phyloP scores from a whole-genome alignment of 768 basidiomycete species.

The Russula virescens region DNA sequence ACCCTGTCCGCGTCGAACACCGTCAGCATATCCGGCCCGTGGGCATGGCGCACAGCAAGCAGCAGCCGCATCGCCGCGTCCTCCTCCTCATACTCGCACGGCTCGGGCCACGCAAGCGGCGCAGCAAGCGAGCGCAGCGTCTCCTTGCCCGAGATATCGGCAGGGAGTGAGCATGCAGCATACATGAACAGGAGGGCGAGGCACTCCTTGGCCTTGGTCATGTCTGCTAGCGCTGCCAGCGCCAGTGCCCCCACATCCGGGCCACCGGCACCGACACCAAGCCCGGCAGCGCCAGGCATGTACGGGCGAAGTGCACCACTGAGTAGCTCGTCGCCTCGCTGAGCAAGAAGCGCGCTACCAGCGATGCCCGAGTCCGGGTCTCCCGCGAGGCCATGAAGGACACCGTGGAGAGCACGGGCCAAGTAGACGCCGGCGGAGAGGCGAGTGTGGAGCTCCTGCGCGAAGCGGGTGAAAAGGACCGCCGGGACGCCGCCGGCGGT shows the following conservation, averaged over 20 bases:
- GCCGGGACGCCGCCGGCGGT: rapidly evolving
- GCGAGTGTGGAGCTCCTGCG: background rate
- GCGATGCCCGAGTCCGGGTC: background rate
- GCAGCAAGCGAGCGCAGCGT: conserved; percentile 3
- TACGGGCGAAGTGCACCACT: background rate
- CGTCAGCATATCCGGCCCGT: background rate
- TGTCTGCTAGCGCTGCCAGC: background rate
- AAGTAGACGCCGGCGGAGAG: background rate
- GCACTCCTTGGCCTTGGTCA: conserved; percentile 6
- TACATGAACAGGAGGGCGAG: conserved; percentile 16
- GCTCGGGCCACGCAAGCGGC: background rate
- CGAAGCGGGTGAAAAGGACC: background rate
- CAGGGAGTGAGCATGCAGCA: conserved; percentile 10
- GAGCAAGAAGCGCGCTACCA: background rate
- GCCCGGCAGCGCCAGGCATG: background rate
- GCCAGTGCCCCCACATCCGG: background rate
- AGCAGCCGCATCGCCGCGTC: background rate
- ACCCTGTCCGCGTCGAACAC: background rate
- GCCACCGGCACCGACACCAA: background rate
- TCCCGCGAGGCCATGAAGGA: background rate
- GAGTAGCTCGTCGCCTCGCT: background rate
- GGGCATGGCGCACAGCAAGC: background rate
- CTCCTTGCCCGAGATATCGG: background rate
- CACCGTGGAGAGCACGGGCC: background rate
- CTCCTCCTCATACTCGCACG: background rate